Base-by-base conservation (phyloP, 2,329 filamentous ascomycete species). In the Neurospora sp. region DNA sequence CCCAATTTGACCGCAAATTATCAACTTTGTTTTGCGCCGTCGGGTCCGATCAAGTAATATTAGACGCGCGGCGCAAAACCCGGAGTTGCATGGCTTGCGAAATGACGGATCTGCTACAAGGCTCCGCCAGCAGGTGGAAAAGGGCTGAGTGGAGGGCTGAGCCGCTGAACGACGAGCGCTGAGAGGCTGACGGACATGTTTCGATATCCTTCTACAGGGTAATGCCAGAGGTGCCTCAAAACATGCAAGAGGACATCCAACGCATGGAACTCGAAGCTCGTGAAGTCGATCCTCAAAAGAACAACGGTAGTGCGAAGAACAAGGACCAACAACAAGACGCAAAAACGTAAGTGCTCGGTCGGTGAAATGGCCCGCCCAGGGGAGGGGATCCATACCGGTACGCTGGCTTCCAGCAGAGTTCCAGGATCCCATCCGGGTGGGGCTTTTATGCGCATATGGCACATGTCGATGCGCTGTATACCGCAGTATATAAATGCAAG, bases 191-290 rank as follows among this genome's bases (percentile, higher is more conserved):
- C 52, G 23, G 52, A 33, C 52, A 62, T 36, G 12, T 62, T 62
- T 17, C 28, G 52, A 62, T 62, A n/a, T 79, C 73, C 74, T 75
- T 74, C 73, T 78, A 74, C 80, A 97, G 93, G 83, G 89, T 96
- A 77, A 97, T 95, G 89, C 92, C 93, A 79, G 93, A 97, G 85
- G 93, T 97, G 74, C 93, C 95, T 75, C 92, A 95, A 81, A 95
- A 97, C 82, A 97, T 99, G 88, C 93, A 97, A 83, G 91, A 97
- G 77, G 95, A 92, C 81, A 87, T 99, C 74, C 92, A 95, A 77
- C 90, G 94, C 80, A 88, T 99, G 83, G 94, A 97, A 84, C 86
- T 93, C 71, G 90, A 93, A 83, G 91, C 91, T 72, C 82, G 80
- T 82, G 86, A 83, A 81, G 81, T 81, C 77, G 81, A 78, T 66